Conservation (phyloP, 169 alveolate species). For the Cryptosporidium parvum region DNA sequence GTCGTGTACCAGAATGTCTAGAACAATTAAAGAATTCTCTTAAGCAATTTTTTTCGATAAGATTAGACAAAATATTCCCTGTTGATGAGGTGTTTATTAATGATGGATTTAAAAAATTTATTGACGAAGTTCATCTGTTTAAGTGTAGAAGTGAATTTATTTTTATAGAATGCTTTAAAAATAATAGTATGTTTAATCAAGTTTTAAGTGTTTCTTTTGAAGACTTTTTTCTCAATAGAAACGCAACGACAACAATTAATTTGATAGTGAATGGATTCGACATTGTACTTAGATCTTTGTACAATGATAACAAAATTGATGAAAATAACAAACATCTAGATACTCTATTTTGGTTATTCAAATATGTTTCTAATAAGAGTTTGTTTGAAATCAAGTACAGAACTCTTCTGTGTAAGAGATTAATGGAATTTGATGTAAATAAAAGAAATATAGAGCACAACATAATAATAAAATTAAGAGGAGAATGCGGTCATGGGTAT, state of each 20-base stretch:
- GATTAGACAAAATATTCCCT: constrained; percentile 22
- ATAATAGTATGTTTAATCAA: constrained; percentile 15
- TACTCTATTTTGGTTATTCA: constrained; percentile 35
- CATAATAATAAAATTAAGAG: constrained; percentile 23
- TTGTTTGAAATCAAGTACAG: constrained; percentile 46
- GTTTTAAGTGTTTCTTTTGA: constrained; percentile 41
- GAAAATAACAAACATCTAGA: background rate
- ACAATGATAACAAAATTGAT: background rate
- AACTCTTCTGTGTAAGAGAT: constrained; percentile 33
- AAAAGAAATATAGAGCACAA: constrained; percentile 37
- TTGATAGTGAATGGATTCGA: constrained; percentile 69
- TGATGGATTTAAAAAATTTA: background rate
- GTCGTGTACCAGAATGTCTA: constrained; percentile 61
- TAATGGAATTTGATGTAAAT: constrained; percentile 25
- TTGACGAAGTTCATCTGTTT: background rate
- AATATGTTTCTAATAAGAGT: constrained; percentile 34
- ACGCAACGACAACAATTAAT: background rate
- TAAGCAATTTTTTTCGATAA: background rate
- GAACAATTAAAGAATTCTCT: constrained; percentile 17
- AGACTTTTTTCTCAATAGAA: constrained; percentile 30
- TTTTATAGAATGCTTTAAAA: constrained; percentile 34
- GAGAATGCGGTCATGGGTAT: constrained; percentile 71
- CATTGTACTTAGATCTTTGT: background rate
- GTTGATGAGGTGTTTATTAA: constrained; percentile 2
- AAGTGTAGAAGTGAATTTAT: constrained; percentile 40